These are phyloP conservation scores for Microdochium nivale DNA, from an alignment of 2,329 filamentous ascomycete species.

Conservation along the genomic window DNA sequence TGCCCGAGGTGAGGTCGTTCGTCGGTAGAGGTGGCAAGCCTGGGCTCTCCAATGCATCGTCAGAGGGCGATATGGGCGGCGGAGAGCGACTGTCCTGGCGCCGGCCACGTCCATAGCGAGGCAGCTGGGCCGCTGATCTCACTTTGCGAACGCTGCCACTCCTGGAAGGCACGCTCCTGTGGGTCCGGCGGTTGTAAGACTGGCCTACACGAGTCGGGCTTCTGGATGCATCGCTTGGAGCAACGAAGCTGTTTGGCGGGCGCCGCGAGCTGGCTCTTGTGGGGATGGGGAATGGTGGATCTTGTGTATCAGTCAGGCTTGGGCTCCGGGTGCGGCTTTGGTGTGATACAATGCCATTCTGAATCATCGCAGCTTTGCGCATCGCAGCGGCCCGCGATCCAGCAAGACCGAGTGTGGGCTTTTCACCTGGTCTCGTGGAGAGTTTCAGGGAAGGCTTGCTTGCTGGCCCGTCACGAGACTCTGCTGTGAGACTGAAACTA, in stretches of 20 bases:
- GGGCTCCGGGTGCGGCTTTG: constrained; percentile 55
- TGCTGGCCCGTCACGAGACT: constrained; percentile 15
- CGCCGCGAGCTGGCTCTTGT: constrained; percentile 79
- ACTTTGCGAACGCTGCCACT: constrained; percentile 68
- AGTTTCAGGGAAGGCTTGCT: constrained; percentile 21
- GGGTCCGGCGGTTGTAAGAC: constrained; percentile 44
- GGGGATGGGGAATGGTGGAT: constrained; percentile 88
- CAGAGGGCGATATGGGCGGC: constrained; percentile 58
- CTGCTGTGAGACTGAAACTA: constrained; percentile 26
- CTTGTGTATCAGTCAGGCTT: constrained; percentile 48
- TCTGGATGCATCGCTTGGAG: constrained; percentile 60
- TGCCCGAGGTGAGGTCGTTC: constrained; percentile 61
- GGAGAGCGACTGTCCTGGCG: constrained; percentile 51
- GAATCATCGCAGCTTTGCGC: constrained; percentile 71
- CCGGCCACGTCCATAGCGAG: constrained; percentile 41
- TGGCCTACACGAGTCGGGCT: constrained; percentile 63
- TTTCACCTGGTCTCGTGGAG: constrained; percentile 23
- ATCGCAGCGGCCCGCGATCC: constrained; percentile 52
- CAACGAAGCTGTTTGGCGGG: constrained; percentile 55
- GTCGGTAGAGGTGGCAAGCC: constrained; percentile 63
- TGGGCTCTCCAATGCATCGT: constrained; percentile 61
- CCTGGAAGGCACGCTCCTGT: constrained; percentile 39
- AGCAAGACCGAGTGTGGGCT: constrained; percentile 25
- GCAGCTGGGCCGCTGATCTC: constrained; percentile 70
- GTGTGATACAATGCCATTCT: constrained; percentile 67